Evolutionary conservation across 2,329 filamentous ascomycete genomes (phyloP).

Genomic region (Endocalyx cinctus): DNA sequence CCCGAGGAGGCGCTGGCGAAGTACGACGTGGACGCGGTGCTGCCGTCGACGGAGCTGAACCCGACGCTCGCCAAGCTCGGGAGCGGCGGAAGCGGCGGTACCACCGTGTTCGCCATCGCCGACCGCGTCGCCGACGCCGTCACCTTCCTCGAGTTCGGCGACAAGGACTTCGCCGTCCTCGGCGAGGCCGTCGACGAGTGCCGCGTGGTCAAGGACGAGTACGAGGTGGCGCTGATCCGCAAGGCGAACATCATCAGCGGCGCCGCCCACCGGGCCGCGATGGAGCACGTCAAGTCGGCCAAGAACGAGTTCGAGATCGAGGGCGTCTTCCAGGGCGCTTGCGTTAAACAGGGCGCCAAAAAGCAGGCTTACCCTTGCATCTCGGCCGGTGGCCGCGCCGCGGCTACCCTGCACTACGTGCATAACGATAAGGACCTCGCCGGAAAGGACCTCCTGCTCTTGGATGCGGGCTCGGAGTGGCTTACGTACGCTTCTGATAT

Average conservation of each 20-base stretch:
- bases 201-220: constrained; percentile 69
- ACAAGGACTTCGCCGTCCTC: constrained; percentile 53
- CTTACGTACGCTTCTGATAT: constrained; percentile 67
- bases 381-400: constrained; percentile 73
- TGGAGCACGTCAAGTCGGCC: constrained; percentile 57
- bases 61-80: constrained; percentile 57
- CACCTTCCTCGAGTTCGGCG: constrained; percentile 65
- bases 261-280: constrained; percentile 60
- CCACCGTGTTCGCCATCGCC: constrained; percentile 69
- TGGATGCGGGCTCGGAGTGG: constrained; percentile 81
- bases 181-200: constrained; percentile 64
- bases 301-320: constrained; percentile 80
- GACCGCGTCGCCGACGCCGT: constrained; percentile 70
- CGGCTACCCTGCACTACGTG: constrained; percentile 83
- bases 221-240: constrained; percentile 67
- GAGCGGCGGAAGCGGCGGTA: constrained; percentile 29
- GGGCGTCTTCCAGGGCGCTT: constrained; percentile 71
- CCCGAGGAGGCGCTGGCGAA: constrained; percentile 66
- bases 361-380: constrained; percentile 88
- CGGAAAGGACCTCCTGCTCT: constrained; percentile 71
- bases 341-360: constrained; percentile 68
- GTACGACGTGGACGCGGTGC: constrained; percentile 80
- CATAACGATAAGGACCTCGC: constrained; percentile 67
- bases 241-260: constrained; percentile 68
- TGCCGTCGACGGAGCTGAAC: constrained; percentile 70